Conservation (phyloP, 2,329 filamentous ascomycete species). For the Blumeria hordei region DNA sequence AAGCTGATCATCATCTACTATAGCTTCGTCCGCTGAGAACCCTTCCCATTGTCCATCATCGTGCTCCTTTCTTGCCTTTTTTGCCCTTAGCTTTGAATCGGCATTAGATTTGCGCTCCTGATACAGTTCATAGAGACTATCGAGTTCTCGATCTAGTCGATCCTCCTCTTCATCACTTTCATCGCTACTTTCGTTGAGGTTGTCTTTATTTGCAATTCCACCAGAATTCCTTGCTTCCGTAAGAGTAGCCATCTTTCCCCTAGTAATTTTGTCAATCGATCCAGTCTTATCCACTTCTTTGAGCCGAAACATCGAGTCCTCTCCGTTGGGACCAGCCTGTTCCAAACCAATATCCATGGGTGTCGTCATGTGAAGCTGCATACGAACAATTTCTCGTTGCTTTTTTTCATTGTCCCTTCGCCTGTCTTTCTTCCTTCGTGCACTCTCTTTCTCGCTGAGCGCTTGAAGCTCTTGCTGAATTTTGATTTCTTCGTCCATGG, state of each 20-base stretch:
- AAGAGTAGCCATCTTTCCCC: slow-evolving; percentile 54
- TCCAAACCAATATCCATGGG: slow-evolving; percentile 93
- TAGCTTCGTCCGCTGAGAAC: slow-evolving; percentile 40
- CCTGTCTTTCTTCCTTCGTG: slow-evolving; percentile 60
- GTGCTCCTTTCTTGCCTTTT: slow-evolving; percentile 60
- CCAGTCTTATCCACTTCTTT: slow-evolving; percentile 59
- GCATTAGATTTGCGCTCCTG: slow-evolving; percentile 52
- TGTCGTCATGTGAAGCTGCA: slow-evolving; percentile 93
- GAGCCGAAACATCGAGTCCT: slow-evolving; percentile 67
- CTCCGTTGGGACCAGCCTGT: slow-evolving; percentile 52
- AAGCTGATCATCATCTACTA: slow-evolving; percentile 28
- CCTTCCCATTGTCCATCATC: slow-evolving; percentile 85
- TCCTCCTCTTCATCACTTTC: slow-evolving; percentile 63
- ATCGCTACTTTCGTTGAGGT: slow-evolving; percentile 22
- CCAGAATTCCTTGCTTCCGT: slow-evolving; percentile 36
- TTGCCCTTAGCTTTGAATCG: slow-evolving; percentile 76
- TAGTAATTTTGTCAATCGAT: slow-evolving; percentile 41
- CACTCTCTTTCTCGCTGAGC: slow-evolving; percentile 53
- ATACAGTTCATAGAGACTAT: slow-evolving; percentile 69
- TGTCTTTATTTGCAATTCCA: slow-evolving; percentile 28
- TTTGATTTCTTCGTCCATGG: slow-evolving; percentile 84
- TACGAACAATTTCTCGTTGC: slow-evolving; percentile 77
- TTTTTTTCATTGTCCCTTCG: slow-evolving; percentile 82
- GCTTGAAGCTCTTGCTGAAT: slow-evolving; percentile 72
- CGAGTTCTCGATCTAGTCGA: slow-evolving; percentile 59